phyloP scores from a whole-genome alignment of 2,329 filamentous ascomycete species.

The Bretziella fagacearum region DNA sequence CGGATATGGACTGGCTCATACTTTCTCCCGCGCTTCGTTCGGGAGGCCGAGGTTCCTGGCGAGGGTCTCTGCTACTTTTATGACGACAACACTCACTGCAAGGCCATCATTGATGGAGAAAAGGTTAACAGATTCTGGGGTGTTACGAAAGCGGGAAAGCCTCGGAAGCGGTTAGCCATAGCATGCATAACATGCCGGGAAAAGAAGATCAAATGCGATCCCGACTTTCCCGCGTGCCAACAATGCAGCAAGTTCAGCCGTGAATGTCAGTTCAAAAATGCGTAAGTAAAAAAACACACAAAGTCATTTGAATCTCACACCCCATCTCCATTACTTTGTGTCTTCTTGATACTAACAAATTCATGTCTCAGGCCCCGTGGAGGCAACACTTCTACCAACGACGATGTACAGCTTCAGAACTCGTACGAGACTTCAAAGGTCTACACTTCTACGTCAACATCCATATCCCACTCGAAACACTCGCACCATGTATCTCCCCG shows the following conservation, averaged over 20 bases:
- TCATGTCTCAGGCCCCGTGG: background rate
- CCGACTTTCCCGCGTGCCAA: constrained; percentile 69
- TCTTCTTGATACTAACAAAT: background rate
- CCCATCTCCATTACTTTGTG: background rate
- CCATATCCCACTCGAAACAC: background rate
- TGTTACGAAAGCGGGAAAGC: constrained; percentile 84
- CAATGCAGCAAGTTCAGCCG: constrained; percentile 87
- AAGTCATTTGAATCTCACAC: background rate
- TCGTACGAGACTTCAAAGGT: background rate
- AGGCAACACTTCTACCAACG: background rate
- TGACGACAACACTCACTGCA: constrained; percentile 69
- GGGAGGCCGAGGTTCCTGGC: constrained; percentile 50
- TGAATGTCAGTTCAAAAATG: constrained; percentile 69
- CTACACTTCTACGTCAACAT: background rate
- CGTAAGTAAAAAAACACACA: constrained; percentile 41
- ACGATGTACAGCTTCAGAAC: no score
- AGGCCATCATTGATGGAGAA: constrained; percentile 70
- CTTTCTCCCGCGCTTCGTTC: constrained; percentile 48
- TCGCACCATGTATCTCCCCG: no score
- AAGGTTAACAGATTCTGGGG: constrained; percentile 84
- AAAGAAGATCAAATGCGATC: constrained; percentile 96
- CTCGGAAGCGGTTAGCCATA: constrained; percentile 75
- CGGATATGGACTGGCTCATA: constrained; percentile 55
- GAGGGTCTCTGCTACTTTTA: constrained; percentile 76
- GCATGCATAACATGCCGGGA: constrained; percentile 87